Evolutionary conservation across 1,284 basidiomycete species (phyloP).

Genomic region (Tilletia setariae): DNA sequence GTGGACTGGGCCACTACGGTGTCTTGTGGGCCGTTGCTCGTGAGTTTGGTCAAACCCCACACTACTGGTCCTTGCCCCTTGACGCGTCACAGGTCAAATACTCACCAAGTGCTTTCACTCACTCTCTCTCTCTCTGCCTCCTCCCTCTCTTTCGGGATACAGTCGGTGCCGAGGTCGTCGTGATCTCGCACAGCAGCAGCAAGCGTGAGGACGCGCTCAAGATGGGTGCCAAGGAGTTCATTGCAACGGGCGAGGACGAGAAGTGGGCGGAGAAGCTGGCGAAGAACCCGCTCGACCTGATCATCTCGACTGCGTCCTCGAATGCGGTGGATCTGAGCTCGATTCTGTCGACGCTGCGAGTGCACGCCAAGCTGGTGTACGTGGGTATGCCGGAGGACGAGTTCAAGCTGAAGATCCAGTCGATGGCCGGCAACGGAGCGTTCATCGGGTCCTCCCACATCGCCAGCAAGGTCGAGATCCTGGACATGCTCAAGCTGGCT

Average conservation of each 20-base stretch:
- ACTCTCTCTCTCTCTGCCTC: no score
- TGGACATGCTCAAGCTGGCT: slow-evolving; percentile 55
- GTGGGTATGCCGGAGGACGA: slow-evolving; percentile 61
- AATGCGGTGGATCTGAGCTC: slow-evolving; percentile 57
- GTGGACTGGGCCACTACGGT: slow-evolving; percentile 55
- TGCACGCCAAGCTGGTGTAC: slow-evolving; percentile 62
- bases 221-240: slow-evolving; percentile 62
- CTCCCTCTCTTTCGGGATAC: background rate
- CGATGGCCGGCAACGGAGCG: slow-evolving; percentile 56
- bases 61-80: background rate
- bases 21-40: slow-evolving; percentile 62
- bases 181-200: slow-evolving; percentile 65
- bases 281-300: slow-evolving; percentile 61
- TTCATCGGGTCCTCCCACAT: slow-evolving; percentile 61
- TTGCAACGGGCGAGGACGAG: slow-evolving; percentile 46
- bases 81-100: no score
- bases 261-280: slow-evolving; percentile 42
- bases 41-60: no score
- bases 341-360: slow-evolving; percentile 60
- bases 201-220: slow-evolving; percentile 67
- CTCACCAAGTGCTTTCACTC: no score
- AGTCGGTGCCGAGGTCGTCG: slow-evolving; percentile 65
- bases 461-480: slow-evolving; percentile 65
- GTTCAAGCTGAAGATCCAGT: slow-evolving; percentile 53
- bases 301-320: slow-evolving; percentile 62